phyloP scores from a whole-genome alignment of 2,329 filamentous ascomycete genomes.

The Cryphonectria naterciae region DNA sequence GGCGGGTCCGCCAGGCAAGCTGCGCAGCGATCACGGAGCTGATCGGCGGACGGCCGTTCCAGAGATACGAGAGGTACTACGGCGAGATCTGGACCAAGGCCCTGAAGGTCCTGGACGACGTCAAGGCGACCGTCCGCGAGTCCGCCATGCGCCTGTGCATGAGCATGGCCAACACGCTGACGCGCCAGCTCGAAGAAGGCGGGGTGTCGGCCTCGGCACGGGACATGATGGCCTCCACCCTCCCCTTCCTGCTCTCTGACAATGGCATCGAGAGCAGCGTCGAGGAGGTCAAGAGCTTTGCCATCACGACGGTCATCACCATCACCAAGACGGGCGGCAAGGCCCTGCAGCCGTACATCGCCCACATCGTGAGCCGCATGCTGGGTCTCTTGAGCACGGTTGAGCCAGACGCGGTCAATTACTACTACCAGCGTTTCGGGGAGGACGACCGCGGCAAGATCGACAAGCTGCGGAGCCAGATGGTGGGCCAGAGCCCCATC shows the following conservation, averaged over 20 bases:
- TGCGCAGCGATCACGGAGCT: conserved; percentile 89
- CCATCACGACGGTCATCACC: conserved; percentile 81
- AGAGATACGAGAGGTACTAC: conserved; percentile 82
- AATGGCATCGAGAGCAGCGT: conserved; percentile 88
- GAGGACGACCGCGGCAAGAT: conserved; percentile 88
- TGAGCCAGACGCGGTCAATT: conserved; percentile 89
- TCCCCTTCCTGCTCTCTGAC: conserved; percentile 88
- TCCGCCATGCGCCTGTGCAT: conserved; percentile 84
- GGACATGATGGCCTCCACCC: conserved; percentile 80
- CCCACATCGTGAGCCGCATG: conserved; percentile 79
- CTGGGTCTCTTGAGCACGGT: conserved; percentile 83
- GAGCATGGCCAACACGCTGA: conserved; percentile 80
- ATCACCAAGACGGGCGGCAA: conserved; percentile 89
- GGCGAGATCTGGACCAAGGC: conserved; percentile 82
- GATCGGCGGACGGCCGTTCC: conserved; percentile 76
- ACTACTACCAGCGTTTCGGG: conserved; percentile 86
- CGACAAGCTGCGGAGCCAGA: conserved; percentile 81
- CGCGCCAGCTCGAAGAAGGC: conserved; percentile 82
- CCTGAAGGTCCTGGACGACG: conserved; percentile 92
- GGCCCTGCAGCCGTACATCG: conserved; percentile 77
- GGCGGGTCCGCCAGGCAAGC: conserved; percentile 90
- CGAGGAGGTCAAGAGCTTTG: conserved; percentile 83
- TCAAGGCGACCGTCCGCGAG: conserved; percentile 85
- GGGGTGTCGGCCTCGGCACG: conserved; percentile 70
- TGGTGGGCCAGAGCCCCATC: conserved; percentile 83